A percentile compares a stretch with the other conserved stretches of the same genome.
phyloP scores from a whole-genome alignment of 768 basidiomycete genomes.

The Boletus patriciae region DNA sequence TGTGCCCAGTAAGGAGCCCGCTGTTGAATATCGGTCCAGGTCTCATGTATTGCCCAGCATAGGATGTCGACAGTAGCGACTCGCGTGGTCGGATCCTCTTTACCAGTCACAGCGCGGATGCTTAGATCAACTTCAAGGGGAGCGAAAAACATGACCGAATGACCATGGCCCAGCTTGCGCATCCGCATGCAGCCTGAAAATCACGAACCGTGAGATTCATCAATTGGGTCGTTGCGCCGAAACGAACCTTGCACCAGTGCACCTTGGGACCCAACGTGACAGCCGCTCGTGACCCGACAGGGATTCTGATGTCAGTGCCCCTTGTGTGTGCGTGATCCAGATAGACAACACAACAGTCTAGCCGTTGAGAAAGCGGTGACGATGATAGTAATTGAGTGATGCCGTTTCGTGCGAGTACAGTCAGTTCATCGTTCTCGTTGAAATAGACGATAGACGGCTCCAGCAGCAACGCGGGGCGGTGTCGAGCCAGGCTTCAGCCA shows the following conservation, averaged over 20 bases:
- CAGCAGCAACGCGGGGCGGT: constrained; percentile 6
- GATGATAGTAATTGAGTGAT: constrained; percentile 18
- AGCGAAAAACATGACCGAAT: constrained; percentile 47
- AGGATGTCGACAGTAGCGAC: no score
- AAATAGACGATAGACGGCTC: constrained; percentile 33
- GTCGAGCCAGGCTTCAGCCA: constrained; percentile 43
- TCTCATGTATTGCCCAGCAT: no score
- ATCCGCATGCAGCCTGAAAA: constrained; percentile 50
- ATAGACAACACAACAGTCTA: constrained; percentile 35
- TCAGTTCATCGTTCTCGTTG: constrained; percentile 29
- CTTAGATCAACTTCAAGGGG: constrained; percentile 41
- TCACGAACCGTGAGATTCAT: neutral
- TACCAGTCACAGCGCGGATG: no score
- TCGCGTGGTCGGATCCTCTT: no score
- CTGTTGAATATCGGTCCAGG: no score
- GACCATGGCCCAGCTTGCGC: constrained; percentile 46
- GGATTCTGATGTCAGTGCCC: constrained; percentile 39
- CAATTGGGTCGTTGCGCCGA: neutral
- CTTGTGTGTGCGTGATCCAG: constrained; percentile 40
- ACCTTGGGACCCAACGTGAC: constrained; percentile 38
- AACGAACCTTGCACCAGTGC: constrained; percentile 34
- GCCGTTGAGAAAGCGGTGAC: constrained; percentile 29
- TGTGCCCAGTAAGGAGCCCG: no score
- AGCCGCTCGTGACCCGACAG: constrained; percentile 30
- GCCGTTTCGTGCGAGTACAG: constrained; percentile 26